Conservation (phyloP, 2,329 filamentous ascomycete genomes). For the Neodidymelliopsis sp. region DNA sequence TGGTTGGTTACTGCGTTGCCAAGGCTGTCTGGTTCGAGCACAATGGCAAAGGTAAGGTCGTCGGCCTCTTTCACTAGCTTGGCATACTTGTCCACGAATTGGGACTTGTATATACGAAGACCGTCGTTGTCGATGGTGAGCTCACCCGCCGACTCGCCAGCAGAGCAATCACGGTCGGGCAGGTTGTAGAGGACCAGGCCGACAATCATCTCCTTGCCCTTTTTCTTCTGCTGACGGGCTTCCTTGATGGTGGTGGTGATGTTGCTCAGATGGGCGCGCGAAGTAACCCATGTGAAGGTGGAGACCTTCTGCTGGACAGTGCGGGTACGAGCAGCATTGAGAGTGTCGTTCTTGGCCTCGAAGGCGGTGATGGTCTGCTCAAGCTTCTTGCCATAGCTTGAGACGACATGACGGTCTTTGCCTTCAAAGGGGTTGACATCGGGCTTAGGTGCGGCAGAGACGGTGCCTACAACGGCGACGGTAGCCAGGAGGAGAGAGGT, state of each 20-base stretch:
- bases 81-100: conserved; percentile 39
- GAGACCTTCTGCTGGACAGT: conserved; percentile 37
- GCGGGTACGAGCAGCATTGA: conserved; percentile 37
- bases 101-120: conserved; percentile 35
- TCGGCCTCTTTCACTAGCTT: conserved; percentile 31
- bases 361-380: conserved; percentile 36
- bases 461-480: conserved; percentile 26
- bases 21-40: conserved; percentile 38
- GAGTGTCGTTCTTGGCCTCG: conserved; percentile 29
- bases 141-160: conserved; percentile 79
- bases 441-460: conserved; percentile 25
- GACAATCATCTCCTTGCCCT: conserved; percentile 30
- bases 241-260: conserved; percentile 32
- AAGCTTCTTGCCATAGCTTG: conserved; percentile 36
- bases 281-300: conserved; percentile 39
- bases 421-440: conserved; percentile 32
- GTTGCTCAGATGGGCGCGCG: conserved; percentile 27
- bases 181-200: conserved; percentile 81
- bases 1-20: conserved; percentile 42
- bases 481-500: conserved; percentile 33
- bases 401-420: conserved; percentile 34
- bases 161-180: conserved; percentile 89
- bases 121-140: conserved; percentile 70
- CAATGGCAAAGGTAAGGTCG: conserved; percentile 40
- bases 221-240: conserved; percentile 30